Percentiles rank a stretch among this genome's conserved stretches.
phyloP scores from a whole-genome alignment of 2,329 filamentous ascomycete species.

The Penicillium sp. region DNA sequence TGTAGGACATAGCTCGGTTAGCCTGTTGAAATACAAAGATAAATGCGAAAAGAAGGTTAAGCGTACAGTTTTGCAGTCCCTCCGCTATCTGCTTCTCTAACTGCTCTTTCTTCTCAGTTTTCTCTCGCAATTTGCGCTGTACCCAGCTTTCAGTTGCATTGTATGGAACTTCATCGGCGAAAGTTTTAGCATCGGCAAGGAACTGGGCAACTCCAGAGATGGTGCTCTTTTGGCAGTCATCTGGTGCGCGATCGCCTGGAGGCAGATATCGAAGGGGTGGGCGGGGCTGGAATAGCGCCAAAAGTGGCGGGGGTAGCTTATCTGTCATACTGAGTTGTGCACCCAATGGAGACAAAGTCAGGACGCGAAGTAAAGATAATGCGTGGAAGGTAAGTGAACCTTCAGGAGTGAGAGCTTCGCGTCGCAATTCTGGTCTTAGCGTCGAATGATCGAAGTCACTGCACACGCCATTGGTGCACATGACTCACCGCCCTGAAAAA shows the following conservation, averaged over 20 bases:
- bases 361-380: slow-evolving; percentile 12
- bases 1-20: slow-evolving; percentile 37
- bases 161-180: slow-evolving; percentile 75
- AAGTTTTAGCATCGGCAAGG: slow-evolving; percentile 70
- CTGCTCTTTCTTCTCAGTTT: slow-evolving; percentile 72
- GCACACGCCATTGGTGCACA: slow-evolving; percentile 6
- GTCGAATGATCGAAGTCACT: slow-evolving; percentile 14
- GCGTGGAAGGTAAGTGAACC: slow-evolving; percentile 14
- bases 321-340: slow-evolving; percentile 72
- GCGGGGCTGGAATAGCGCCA: slow-evolving; percentile 92
- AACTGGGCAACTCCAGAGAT: slow-evolving; percentile 74
- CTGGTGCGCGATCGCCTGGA: slow-evolving; percentile 76
- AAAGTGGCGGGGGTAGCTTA: slow-evolving; percentile 87
- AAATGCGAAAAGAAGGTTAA: neutral
- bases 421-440: slow-evolving; percentile 19
- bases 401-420: slow-evolving; percentile 23
- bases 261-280: slow-evolving; percentile 88
- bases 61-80: slow-evolving; percentile 63
- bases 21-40: neutral
- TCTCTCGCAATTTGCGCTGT: slow-evolving; percentile 79
- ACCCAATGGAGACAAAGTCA: slow-evolving; percentile 18
- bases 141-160: slow-evolving; percentile 90
- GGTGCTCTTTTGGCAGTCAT: slow-evolving; percentile 72
- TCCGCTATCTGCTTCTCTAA: slow-evolving; percentile 65
- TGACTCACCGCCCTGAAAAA: neutral